phyloP scores from a whole-genome alignment of 495 filamentous ascomycete genomes.

The Pyronema omphalodes region DNA sequence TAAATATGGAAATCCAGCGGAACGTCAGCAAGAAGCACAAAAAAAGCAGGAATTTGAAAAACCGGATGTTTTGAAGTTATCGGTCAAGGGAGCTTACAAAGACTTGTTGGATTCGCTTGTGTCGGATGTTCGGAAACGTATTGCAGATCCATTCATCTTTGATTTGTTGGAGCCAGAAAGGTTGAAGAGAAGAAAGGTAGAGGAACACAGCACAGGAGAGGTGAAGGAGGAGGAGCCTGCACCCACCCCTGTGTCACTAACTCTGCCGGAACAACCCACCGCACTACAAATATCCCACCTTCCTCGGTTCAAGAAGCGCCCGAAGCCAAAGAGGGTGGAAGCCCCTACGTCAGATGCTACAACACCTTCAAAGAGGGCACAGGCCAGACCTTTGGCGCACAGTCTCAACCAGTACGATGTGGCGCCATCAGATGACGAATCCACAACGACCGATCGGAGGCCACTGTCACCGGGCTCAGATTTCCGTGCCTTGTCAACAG shows the following conservation, averaged over 20 bases:
- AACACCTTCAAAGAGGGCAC: slow-evolving; percentile 5
- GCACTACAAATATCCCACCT: slow-evolving; percentile 10
- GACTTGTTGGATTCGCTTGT: slow-evolving; percentile 73
- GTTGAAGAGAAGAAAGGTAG: slow-evolving; percentile 54
- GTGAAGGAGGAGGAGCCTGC: neutral
- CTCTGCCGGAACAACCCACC: too few species aligned
- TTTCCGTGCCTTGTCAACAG: slow-evolving; percentile 17
- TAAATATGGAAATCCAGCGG: slow-evolving; percentile 37
- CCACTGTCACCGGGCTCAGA: slow-evolving; percentile 16
- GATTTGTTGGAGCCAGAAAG: slow-evolving; percentile 75
- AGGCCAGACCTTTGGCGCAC: slow-evolving; percentile 20
- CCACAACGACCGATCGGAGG: slow-evolving; percentile 19
- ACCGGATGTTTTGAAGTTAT: slow-evolving; percentile 70
- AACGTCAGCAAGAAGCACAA: slow-evolving; percentile 19
- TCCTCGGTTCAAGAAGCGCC: slow-evolving; percentile 24
- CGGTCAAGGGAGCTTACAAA: slow-evolving; percentile 53
- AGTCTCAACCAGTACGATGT: slow-evolving; percentile 22
- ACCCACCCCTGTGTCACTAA: neutral
- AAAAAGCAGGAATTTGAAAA: slow-evolving; percentile 34
- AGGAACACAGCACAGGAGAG: slow-evolving; percentile 31
- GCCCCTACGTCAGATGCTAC: slow-evolving; percentile 10
- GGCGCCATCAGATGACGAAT: slow-evolving; percentile 23
- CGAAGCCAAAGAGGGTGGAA: slow-evolving; percentile 12
- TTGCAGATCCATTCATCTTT: slow-evolving; percentile 64
- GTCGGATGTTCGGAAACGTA: slow-evolving; percentile 64